These are phyloP conservation scores for Aechmea fasciata DNA, from an alignment of 176 grass and related monocot genomes.

Conservation along the genomic window DNA sequence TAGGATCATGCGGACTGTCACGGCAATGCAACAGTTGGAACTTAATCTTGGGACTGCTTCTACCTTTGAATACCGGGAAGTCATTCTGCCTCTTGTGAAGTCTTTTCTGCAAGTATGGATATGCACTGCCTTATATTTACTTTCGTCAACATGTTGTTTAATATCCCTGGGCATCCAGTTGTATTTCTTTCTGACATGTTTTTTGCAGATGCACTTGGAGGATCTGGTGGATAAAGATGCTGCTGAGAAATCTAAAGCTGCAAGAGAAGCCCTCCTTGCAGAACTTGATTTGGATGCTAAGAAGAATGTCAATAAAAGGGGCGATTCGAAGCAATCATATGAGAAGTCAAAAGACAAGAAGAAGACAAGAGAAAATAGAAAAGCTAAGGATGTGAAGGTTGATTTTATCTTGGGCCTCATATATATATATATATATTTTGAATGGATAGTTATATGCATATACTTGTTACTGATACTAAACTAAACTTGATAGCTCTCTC, in stretches of 20 bases:
- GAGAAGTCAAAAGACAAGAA: slow-evolving; percentile 89
- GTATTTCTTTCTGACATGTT: not conserved
- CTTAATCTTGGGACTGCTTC: slow-evolving; percentile 54
- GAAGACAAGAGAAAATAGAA: slow-evolving; percentile 65
- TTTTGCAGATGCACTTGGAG: slow-evolving; percentile 61
- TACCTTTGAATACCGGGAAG: slow-evolving; percentile 54
- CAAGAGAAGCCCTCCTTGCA: slow-evolving; percentile 84
- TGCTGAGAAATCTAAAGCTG: slow-evolving; percentile 87
- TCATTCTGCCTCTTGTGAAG: slow-evolving; percentile 67
- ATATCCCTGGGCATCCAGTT: not conserved
- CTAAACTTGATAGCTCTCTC: slow-evolving; percentile 6
- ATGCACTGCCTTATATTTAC: not conserved
- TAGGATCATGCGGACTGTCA: slow-evolving; percentile 58
- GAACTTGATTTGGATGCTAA: slow-evolving; percentile 87
- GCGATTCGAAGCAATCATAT: slow-evolving; percentile 50
- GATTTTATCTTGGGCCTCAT: slow-evolving; percentile 11
- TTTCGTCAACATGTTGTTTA: not conserved
- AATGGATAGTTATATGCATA: not conserved
- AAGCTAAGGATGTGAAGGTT: slow-evolving; percentile 72
- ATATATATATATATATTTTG: not conserved
- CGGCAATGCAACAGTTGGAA: slow-evolving; percentile 51
- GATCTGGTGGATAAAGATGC: slow-evolving; percentile 82
- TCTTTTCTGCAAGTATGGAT: slow-evolving; percentile 61
- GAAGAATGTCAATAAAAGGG: slow-evolving; percentile 52
- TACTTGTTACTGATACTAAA: not conserved